Base-by-base conservation (phyloP, 2,329 filamentous ascomycete species). In the Claviceps purpurea region DNA sequence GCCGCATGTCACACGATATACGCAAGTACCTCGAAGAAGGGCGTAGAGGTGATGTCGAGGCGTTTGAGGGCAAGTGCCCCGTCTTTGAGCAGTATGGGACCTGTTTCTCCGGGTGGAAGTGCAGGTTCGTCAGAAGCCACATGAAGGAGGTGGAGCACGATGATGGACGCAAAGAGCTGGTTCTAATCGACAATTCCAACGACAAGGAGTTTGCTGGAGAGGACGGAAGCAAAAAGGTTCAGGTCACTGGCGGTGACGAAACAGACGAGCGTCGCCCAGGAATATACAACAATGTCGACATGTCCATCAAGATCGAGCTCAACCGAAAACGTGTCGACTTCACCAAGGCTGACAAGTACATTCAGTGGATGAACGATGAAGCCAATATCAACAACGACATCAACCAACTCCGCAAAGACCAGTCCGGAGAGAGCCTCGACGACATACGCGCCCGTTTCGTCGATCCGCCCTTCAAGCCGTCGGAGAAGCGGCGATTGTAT, bases 401-500 rank as follows among this genome's bases (percentile, higher is more conserved):
- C 34, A 66, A 70, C 56, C 69, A 73, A 52, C 67, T 65, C 43
- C 67, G 67, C 54, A 65, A 69, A 47, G 68, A 73, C 42, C 69
- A 76, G 42, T 64, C 68, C 5, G 65, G 61, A 14, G 68, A 73
- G 50, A 65, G 67, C n/a, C 69, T 71, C 38, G 72, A 85, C 54
- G 89, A 95, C 49, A 81, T 85, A 55, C 79, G 88, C 50, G 91
- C 93, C 7, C 76, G 78, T 54, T 97, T 85, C 64, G 76, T 81
- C n/a, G 90, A 97, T 55, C 84, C 89, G 24, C 91, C 91, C 0
- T 83, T 96, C 63, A 80, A 85, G 62, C 83, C 93, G 1, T 96
- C 91, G 0, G 93, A 98, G 71, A 98, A 98, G 73, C 81, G 93
- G 53, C 82, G 84, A 49, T 75, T 98, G 52, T 97, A 98, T 70